Conservation (phyloP, 805 yeast species). For the Myxozyma geophila region DNA sequence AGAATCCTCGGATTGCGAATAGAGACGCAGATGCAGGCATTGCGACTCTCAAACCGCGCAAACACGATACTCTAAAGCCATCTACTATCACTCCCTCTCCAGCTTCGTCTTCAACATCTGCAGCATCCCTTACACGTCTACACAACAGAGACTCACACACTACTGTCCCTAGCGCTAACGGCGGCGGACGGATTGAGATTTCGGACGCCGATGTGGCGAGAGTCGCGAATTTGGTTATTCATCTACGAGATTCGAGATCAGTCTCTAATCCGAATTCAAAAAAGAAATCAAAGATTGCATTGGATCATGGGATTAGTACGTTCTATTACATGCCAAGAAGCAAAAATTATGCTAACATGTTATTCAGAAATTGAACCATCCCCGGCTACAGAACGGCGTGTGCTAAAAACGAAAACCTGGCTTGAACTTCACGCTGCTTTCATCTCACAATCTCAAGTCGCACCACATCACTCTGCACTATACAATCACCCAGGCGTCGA, state of each 20-base stretch:
- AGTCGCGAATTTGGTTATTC: slow-evolving; percentile 29
- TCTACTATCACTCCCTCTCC: neutral
- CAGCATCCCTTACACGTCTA: neutral
- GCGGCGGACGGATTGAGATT: neutral
- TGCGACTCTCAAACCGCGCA: too few species aligned
- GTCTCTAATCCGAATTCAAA: neutral
- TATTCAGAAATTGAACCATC: slow-evolving; percentile 13
- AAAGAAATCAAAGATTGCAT: neutral
- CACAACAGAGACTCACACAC: neutral
- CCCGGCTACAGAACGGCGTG: slow-evolving; percentile 26
- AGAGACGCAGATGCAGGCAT: too few species aligned
- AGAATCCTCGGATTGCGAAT: too few species aligned
- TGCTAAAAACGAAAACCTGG: slow-evolving; percentile 30
- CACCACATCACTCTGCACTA: neutral
- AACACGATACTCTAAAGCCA: too few species aligned
- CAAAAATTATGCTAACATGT: slow-evolving; percentile 6
- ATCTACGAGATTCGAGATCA: slow-evolving; percentile 26
- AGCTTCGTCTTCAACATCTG: neutral
- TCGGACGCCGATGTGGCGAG: slow-evolving; percentile 31
- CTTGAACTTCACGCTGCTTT: slow-evolving; percentile 30
- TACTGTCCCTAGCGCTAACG: neutral
- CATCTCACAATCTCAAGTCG: slow-evolving; percentile 21
- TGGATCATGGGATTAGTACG: slow-evolving; percentile 4
- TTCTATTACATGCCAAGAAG: neutral
- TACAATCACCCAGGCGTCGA: slow-evolving; percentile 30